phyloP scores from a whole-genome alignment of 1,139 yeast species.

The Magnusiomyces fungicola region DNA sequence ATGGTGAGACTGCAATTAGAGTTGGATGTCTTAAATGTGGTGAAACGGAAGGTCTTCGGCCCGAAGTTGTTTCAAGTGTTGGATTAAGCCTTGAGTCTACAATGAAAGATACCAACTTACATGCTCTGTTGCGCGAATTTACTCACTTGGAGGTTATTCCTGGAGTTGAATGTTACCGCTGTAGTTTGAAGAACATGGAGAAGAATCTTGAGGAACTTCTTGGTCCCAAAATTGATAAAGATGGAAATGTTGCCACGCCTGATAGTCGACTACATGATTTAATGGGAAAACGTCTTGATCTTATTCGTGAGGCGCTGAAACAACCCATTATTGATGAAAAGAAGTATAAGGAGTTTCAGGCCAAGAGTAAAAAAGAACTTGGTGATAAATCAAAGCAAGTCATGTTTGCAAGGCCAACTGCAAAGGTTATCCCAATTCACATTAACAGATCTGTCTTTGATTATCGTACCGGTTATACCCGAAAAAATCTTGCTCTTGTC shows the following conservation, averaged over 20 bases:
- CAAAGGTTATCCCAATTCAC: slow-evolving; percentile 76
- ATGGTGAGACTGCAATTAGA: slow-evolving; percentile 78
- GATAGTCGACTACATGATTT: too few species aligned
- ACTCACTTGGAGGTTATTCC: slow-evolving; percentile 75
- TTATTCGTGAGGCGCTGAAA: slow-evolving; percentile 49
- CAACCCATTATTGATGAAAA: slow-evolving; percentile 74
- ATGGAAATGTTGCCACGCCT: too few species aligned
- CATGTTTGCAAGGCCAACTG: slow-evolving; percentile 63
- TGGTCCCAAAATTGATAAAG: neutral
- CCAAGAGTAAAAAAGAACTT: slow-evolving; percentile 67
- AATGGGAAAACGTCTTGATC: slow-evolving; percentile 47
- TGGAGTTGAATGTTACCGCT: slow-evolving; percentile 88
- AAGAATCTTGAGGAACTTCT: slow-evolving; percentile 15
- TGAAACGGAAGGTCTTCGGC: slow-evolving; percentile 85
- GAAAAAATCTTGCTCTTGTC: slow-evolving; percentile 80
- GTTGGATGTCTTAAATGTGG: slow-evolving; percentile 88
- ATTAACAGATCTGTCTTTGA: slow-evolving; percentile 90
- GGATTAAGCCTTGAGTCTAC: slow-evolving; percentile 51
- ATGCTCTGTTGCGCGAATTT: slow-evolving; percentile 63
- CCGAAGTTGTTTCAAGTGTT: slow-evolving; percentile 72
- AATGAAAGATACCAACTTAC: slow-evolving; percentile 38
- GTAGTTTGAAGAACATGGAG: slow-evolving; percentile 62
- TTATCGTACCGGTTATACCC: slow-evolving; percentile 71
- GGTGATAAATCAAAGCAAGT: slow-evolving; percentile 80
- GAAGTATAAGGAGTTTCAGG: slow-evolving; percentile 63